Evolutionary conservation across 108 stramenopile genomes (phyloP).

Genomic region (Conticribra guillardii): DNA sequence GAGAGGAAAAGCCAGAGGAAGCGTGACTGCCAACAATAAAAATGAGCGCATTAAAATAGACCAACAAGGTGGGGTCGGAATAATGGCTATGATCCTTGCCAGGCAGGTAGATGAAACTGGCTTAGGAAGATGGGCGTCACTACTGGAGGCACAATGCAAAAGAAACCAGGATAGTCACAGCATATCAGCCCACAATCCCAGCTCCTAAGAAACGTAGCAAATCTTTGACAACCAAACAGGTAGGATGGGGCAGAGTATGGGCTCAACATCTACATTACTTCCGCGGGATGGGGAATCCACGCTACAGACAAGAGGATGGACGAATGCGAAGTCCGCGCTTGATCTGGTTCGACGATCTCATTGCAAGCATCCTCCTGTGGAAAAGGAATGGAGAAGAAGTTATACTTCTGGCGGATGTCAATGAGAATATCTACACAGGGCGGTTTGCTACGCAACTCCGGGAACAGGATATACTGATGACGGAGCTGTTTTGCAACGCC

Average conservation of each 20-base stretch:
- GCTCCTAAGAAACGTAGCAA: no score
- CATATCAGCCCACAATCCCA: conserved; percentile 3
- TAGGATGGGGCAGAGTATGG: background rate
- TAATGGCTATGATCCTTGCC: background rate
- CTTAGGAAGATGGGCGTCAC: background rate
- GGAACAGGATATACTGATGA: background rate
- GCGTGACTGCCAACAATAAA: background rate
- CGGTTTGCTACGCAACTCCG: background rate
- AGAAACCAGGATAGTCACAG: conserved; percentile 2
- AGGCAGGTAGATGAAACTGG: background rate
- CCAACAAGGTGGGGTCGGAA: background rate
- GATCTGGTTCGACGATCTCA: no score
- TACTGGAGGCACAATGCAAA: background rate
- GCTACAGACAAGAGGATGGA: background rate
- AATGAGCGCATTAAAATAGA: background rate
- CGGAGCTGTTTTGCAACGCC: background rate
- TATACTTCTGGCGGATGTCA: background rate
- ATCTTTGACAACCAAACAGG: background rate
- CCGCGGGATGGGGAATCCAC: background rate
- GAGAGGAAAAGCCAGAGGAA: no score
- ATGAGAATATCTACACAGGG: conserved; percentile 2
- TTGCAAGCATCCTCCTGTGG: background rate
- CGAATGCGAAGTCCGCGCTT: background rate
- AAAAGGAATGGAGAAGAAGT: background rate
- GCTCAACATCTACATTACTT: background rate